Evolutionary conservation across 148 eudicot genomes (phyloP).

Genomic region (Rhododendron williamsianum): DNA sequence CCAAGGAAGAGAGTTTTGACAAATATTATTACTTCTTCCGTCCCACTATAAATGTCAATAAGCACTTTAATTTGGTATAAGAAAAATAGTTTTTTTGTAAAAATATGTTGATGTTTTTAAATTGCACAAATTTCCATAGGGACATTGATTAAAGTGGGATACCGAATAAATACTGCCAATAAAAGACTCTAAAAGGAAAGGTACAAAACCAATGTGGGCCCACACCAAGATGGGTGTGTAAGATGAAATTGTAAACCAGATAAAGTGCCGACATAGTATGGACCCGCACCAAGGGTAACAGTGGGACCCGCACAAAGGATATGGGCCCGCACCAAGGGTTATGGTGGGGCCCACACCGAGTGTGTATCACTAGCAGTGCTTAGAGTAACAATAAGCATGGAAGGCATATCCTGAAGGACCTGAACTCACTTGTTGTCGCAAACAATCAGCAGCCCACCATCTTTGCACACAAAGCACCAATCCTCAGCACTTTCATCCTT

Average conservation of each 20-base stretch:
- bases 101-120: too few relatives aligned
- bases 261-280: neutral
- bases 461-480: constrained; percentile 75
- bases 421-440: constrained; percentile 58
- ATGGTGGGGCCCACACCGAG: neutral
- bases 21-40: too few relatives aligned
- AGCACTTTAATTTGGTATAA: too few relatives aligned
- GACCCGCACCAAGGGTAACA: neutral
- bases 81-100: too few relatives aligned
- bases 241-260: neutral
- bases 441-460: constrained; percentile 64
- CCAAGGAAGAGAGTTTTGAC: neutral
- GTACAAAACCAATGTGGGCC: neutral
- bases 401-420: neutral
- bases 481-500: constrained; percentile 47
- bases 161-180: too few relatives aligned
- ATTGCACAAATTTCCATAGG: too few relatives aligned
- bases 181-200: neutral
- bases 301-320: neutral
- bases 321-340: neutral
- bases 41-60: too few relatives aligned
- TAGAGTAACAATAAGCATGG: neutral
- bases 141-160: too few relatives aligned
- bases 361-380: neutral
- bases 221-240: neutral